These are phyloP conservation scores for Truncatella angustata DNA, from an alignment of 2,329 filamentous ascomycete species.

Conservation along the genomic window DNA sequence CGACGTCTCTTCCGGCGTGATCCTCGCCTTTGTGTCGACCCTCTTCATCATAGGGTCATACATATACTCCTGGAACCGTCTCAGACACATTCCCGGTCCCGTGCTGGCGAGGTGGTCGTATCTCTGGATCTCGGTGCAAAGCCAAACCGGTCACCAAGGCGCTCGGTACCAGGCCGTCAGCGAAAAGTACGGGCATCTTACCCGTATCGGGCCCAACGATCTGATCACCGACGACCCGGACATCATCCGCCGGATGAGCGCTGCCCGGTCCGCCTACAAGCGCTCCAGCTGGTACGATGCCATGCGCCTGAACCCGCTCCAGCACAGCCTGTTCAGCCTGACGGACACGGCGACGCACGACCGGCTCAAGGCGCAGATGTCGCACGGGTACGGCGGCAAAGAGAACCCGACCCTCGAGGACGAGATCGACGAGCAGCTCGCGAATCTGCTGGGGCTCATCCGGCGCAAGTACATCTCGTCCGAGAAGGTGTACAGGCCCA, in stretches of 20 bases:
- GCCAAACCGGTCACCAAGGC: neutral
- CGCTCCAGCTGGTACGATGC: constrained; percentile 10
- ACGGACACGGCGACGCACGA: constrained; percentile 9
- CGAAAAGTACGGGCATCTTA: neutral
- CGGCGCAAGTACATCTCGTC: constrained; percentile 15
- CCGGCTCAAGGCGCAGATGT: constrained; percentile 6
- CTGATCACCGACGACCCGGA: constrained; percentile 11
- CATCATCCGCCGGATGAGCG: constrained; percentile 6
- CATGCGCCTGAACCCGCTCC: constrained; percentile 3
- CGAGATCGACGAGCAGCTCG: constrained; percentile 15
- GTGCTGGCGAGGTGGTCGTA: too few relatives aligned
- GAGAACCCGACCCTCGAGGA: constrained; percentile 10
- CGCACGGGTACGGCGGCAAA: constrained; percentile 10
- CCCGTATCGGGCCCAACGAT: constrained; percentile 7
- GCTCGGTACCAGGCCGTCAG: neutral
- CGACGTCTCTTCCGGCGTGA: too few relatives aligned
- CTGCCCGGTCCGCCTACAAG: constrained; percentile 7
- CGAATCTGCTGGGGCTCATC: constrained; percentile 14
- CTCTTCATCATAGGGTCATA: too few relatives aligned
- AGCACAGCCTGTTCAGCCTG: constrained; percentile 8
- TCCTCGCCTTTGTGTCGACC: too few relatives aligned
- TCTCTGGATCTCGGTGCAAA: neutral
- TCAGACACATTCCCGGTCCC: too few relatives aligned
- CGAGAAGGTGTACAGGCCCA: constrained; percentile 13
- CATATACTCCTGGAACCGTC: too few relatives aligned